Base-by-base conservation (phyloP, 805 yeast species). In the Schwanniomyces sp. region DNA sequence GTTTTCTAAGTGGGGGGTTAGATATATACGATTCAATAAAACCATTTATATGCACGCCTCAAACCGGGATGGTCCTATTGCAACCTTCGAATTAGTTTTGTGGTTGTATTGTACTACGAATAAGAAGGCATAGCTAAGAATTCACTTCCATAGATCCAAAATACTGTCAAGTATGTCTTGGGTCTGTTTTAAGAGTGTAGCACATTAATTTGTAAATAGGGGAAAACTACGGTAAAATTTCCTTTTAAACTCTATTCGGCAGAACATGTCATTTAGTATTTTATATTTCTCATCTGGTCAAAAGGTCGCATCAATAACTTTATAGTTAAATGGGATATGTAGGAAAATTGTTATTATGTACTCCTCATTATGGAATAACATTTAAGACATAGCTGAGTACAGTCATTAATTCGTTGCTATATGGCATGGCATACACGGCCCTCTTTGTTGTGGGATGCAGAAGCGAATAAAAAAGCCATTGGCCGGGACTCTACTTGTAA, bases 1-100 rank as follows among this genome's bases (percentile, higher is more conserved):
- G 27, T 21, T 21, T 37, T 37, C 40, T 21, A 37, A 37, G 40
- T 37, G 25, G 40, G 40, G 34, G 40, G 27, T 14, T 32, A 32
- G 36, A 37, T 37, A 18, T 37, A 21, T 37, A 37, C 40, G 40
- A 37, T 21, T 37, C 40, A 21, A 18, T 14, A 14, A 32, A 11
- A 18, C 34, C 21, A 17, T 14, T 14, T 32, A 32, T 21, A 32
- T 32, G 36, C 21, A 18, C 21, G 14, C 36, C 36, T 14, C 34
- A 14, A 17, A 14, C 36, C 36, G 36, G 36, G 36, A 32, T 14
- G 21, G 21, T 14, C 36, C 36, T 32, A 32, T 32, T 32, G 18
- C 36, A 32, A 32, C 7, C 21, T 9, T 14, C 14, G 14, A 30
- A 11, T 30, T 12, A 16, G 7, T 8, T 32, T 14, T 16, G 36